Evolutionary conservation across 768 basidiomycete species (phyloP).

Genomic region (Termitomyces sp.): DNA sequence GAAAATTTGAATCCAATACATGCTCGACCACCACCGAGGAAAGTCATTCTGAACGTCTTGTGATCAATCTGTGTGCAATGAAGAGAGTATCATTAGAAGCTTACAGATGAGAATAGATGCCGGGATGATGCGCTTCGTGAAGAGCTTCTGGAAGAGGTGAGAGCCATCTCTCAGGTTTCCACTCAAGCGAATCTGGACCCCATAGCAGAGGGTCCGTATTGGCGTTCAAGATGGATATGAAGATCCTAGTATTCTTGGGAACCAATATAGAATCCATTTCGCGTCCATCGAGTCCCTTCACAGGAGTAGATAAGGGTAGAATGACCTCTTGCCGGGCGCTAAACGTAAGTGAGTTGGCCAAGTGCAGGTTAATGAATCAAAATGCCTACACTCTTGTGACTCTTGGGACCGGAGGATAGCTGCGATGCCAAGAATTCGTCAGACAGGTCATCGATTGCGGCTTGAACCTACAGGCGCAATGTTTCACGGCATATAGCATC

Average conservation of each 20-base stretch:
- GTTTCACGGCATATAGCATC: constrained; percentile 21
- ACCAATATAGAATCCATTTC: constrained; percentile 26
- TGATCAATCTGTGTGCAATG: not conserved
- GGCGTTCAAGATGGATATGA: constrained; percentile 25
- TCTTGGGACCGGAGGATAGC: constrained; percentile 17
- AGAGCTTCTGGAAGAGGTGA: constrained; percentile 25
- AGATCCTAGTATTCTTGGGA: constrained; percentile 26
- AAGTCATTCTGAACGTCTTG: constrained; percentile 27
- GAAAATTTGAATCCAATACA: constrained; percentile 41
- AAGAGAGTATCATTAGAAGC: not conserved
- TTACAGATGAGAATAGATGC: constrained; percentile 34
- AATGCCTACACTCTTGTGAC: constrained; percentile 16
- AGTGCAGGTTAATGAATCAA: not conserved
- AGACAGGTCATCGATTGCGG: not conserved
- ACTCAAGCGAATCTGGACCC: constrained; percentile 35
- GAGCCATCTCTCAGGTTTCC: constrained; percentile 42
- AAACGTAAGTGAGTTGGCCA: constrained; percentile 5
- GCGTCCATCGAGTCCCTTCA: constrained; percentile 26
- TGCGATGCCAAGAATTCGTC: not conserved
- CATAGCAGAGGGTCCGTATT: constrained; percentile 31
- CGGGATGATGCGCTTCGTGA: constrained; percentile 29
- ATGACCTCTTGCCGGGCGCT: constrained; percentile 28
- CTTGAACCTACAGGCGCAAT: constrained; percentile 20
- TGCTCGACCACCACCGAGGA: constrained; percentile 29
- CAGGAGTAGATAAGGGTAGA: constrained; percentile 30